Percentiles rank a stretch among this genome's conserved stretches.
Evolutionary conservation across 495 filamentous ascomycete genomes (phyloP).

Genomic region (Xylaria flabelliformis): DNA sequence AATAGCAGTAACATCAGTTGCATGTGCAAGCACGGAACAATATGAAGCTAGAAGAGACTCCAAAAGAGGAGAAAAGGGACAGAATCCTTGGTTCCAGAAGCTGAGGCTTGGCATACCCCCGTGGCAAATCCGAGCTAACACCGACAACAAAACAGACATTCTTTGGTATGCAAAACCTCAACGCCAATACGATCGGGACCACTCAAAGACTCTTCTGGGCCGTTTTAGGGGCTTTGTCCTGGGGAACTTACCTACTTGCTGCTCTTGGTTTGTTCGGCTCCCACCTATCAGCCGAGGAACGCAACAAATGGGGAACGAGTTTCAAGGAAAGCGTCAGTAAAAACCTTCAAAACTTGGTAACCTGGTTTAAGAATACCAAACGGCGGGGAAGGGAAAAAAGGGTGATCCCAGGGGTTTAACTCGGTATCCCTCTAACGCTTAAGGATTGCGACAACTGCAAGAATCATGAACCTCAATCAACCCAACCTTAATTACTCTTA

Average conservation of each 20-base stretch:
- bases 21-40: background rate
- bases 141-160: background rate
- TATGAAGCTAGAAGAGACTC: too few species aligned
- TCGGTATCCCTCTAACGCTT: too few species aligned
- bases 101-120: background rate
- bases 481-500: background rate
- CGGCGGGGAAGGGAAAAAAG: background rate
- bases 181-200: background rate
- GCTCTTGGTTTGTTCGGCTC: constrained; percentile 16
- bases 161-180: constrained; percentile 3
- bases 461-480: too few species aligned
- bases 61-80: too few species aligned
- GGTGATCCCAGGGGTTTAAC: background rate
- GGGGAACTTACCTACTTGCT: constrained; percentile 6
- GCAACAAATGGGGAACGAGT: background rate
- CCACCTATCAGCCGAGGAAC: background rate
- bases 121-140: background rate
- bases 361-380: background rate
- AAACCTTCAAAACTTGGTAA: background rate
- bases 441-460: too few species aligned
- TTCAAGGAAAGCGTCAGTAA: background rate
- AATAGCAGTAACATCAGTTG: constrained; percentile 4
- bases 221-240: background rate
- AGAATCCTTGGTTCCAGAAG: too few species aligned
- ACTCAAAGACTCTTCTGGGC: background rate